Percentiles rank a stretch among this genome's conserved stretches.
Conservation (phyloP, 1,284 basidiomycete genomes). For the Rhodofomes roseus region DNA sequence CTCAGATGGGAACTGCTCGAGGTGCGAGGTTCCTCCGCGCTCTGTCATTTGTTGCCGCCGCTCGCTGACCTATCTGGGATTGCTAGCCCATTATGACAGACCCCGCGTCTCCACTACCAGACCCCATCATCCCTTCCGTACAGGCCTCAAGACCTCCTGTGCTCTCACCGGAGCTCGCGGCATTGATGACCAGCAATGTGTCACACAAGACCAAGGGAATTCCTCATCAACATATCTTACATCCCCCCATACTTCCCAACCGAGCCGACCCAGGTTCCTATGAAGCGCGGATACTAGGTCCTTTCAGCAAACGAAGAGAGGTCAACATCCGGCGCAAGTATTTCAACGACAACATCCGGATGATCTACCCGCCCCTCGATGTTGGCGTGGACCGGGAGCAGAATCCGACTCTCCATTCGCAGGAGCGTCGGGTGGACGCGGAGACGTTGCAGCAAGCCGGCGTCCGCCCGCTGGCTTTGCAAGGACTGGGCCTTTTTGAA, state of each 20-base stretch:
- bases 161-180: constrained; percentile 56
- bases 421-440: constrained; percentile 6
- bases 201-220: constrained; percentile 47
- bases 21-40: constrained; percentile 32
- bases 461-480: constrained; percentile 39
- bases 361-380: constrained; percentile 56
- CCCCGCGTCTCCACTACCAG: constrained; percentile 35
- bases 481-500: constrained; percentile 40
- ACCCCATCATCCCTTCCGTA: constrained; percentile 46
- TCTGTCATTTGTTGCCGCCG: background rate
- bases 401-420: constrained; percentile 2
- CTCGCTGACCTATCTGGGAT: background rate
- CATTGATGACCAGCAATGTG: constrained; percentile 52
- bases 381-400: constrained; percentile 27
- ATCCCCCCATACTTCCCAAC: constrained; percentile 53
- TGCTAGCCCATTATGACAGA: constrained; percentile 51
- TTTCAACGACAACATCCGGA: constrained; percentile 52
- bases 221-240: constrained; percentile 33
- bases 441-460: constrained; percentile 21
- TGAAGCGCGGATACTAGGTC: constrained; percentile 58
- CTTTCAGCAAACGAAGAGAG: constrained; percentile 66
- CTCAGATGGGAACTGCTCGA: constrained; percentile 62
- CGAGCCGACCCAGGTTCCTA: constrained; percentile 55
- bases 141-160: constrained; percentile 57
- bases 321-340: constrained; percentile 70